Evolutionary conservation across 2,329 filamentous ascomycete species (phyloP).

Genomic region (Trichoderma gracile): DNA sequence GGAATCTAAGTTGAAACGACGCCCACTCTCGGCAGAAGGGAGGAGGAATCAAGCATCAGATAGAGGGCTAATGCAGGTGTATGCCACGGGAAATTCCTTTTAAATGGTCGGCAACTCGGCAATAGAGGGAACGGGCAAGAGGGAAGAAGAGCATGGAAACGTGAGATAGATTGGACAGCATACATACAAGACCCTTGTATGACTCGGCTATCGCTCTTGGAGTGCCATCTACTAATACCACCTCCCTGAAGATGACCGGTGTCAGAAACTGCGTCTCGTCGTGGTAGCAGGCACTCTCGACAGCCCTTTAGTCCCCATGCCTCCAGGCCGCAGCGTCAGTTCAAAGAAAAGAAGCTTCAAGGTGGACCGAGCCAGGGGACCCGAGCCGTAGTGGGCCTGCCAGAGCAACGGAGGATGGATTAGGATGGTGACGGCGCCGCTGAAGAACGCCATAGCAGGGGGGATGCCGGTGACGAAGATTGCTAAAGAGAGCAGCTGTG

Average conservation of each 20-base stretch:
- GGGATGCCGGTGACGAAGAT: neutral
- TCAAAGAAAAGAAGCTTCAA: neutral
- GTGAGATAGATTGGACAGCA: neutral
- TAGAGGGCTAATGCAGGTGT: conserved; percentile 1
- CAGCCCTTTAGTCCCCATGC: neutral
- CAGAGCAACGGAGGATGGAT: neutral
- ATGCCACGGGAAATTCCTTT: neutral
- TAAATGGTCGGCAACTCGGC: too few species aligned
- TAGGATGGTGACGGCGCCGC: neutral
- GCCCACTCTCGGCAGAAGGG: neutral
- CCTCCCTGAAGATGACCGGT: neutral
- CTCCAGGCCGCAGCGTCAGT: neutral
- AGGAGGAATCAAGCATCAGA: neutral
- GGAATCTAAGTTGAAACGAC: neutral
- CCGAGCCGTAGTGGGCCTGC: neutral
- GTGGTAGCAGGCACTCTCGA: neutral
- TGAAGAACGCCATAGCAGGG: conserved; percentile 1
- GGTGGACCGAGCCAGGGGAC: conserved; percentile 5
- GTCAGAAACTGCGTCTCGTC: neutral
- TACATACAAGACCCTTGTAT: neutral
- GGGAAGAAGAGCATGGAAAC: neutral
- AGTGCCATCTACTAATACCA: neutral
- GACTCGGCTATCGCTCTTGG: neutral
- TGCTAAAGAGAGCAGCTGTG: neutral
- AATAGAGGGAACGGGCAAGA: neutral